These are phyloP conservation scores for Evernia prunastri DNA, from an alignment of 495 filamentous ascomycete species.

Conservation along the genomic window DNA sequence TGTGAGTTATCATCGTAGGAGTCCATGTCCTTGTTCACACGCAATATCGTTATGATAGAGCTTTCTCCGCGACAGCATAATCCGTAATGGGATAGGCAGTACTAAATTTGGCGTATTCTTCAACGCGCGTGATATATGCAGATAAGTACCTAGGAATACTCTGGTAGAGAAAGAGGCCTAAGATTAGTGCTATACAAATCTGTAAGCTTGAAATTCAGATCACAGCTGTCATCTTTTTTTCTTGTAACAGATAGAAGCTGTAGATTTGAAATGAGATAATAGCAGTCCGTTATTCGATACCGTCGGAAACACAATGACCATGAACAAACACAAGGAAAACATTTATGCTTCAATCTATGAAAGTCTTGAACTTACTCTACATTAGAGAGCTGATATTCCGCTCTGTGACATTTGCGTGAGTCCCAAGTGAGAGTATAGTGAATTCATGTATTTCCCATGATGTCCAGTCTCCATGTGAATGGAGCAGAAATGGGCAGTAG, in stretches of 20 bases:
- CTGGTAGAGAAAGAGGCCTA: not conserved
- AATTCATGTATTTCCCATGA: not conserved
- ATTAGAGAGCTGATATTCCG: not conserved
- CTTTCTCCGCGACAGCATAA: not conserved
- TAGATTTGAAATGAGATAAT: not conserved
- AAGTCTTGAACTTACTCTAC: not conserved
- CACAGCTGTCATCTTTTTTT: not conserved
- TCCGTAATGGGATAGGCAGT: not conserved
- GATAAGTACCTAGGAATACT: not conserved
- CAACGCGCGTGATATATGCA: not conserved
- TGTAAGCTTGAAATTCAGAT: not conserved
- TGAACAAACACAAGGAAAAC: not conserved
- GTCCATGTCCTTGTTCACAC: constrained; percentile 14
- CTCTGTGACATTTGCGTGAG: not conserved
- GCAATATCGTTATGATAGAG: not conserved
- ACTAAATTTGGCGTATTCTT: not conserved
- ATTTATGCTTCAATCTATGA: not conserved
- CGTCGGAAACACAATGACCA: not conserved
- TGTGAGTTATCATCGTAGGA: constrained; percentile 17
- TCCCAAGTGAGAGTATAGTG: not conserved
- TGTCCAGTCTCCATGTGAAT: not conserved
- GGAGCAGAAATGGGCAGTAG: not conserved
- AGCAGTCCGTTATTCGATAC: no score
- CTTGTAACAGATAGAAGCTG: not conserved
- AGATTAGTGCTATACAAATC: not conserved